Percentiles rank a stretch among this genome's conserved stretches.
Evolutionary conservation across 805 yeast species (phyloP).

Genomic region (Wickerhamomyces alni): DNA sequence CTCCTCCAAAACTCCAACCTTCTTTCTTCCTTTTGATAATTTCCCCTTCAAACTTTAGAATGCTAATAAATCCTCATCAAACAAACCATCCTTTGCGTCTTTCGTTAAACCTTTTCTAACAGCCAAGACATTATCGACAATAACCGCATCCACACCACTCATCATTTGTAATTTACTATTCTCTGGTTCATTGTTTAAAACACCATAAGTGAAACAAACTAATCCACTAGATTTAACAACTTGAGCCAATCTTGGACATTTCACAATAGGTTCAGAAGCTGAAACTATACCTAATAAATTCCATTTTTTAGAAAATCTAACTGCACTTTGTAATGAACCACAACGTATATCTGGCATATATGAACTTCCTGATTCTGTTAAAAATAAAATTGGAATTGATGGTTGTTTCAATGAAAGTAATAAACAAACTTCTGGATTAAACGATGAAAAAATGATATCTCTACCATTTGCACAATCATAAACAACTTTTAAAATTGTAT

Average conservation of each 20-base stretch:
- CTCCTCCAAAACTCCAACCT: too few species aligned
- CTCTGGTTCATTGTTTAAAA: conserved; percentile 76
- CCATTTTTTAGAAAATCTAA: conserved; percentile 88
- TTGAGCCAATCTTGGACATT: conserved; percentile 82
- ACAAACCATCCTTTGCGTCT: conserved; percentile 11
- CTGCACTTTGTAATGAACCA: conserved; percentile 81
- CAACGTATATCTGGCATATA: conserved; percentile 90
- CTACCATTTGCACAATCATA: conserved; percentile 75
- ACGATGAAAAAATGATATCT: conserved; percentile 85
- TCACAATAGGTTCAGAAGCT: conserved; percentile 81
- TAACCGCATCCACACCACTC: conserved; percentile 98
- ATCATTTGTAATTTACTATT: conserved; percentile 80
- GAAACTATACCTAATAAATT: conserved; percentile 86
- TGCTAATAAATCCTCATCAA: not conserved
- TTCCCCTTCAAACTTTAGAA: too few species aligned
- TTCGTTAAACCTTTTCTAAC: conserved; percentile 74
- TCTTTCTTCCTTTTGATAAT: too few species aligned
- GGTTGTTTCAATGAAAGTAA: conserved; percentile 89
- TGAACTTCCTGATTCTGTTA: conserved; percentile 83
- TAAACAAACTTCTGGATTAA: conserved; percentile 90
- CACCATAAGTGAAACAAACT: conserved; percentile 91
- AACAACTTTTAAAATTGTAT: conserved; percentile 73
- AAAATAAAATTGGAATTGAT: conserved; percentile 80
- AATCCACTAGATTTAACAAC: conserved; percentile 90
- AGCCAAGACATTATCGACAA: conserved; percentile 90